Conservation (phyloP, 1,284 basidiomycete genomes). For the Cystobasidium pallidum region DNA sequence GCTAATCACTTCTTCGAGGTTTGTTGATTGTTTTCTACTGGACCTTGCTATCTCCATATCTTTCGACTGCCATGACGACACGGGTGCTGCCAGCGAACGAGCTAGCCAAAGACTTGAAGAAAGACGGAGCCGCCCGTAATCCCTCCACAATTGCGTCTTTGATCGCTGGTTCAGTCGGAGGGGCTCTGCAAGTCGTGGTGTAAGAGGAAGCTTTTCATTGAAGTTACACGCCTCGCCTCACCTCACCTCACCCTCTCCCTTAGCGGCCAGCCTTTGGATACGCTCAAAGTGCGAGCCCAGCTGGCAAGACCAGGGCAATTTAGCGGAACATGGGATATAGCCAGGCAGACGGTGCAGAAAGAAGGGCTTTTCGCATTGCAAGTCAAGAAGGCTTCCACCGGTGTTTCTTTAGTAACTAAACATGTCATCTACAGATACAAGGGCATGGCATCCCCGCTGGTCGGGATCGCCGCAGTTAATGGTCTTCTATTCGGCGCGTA, state of each 20-base stretch:
- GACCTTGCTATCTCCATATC: neutral
- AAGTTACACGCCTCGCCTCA: too few species aligned
- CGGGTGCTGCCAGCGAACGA: constrained; percentile 7
- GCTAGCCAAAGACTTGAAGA: constrained; percentile 22
- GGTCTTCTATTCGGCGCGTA: constrained; percentile 92
- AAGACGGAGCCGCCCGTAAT: constrained; percentile 11
- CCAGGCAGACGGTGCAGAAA: constrained; percentile 75
- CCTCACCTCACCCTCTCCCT: too few species aligned
- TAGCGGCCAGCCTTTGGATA: constrained; percentile 65
- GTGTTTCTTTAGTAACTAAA: constrained; percentile 81
- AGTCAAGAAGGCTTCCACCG: constrained; percentile 58
- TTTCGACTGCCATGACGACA: constrained; percentile 24
- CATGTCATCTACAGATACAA: constrained; percentile 14
- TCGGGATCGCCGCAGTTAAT: constrained; percentile 96
- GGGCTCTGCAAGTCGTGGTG: constrained; percentile 73
- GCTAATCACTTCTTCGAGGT: too few species aligned
- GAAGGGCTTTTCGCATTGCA: constrained; percentile 89
- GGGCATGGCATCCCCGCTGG: constrained; percentile 87
- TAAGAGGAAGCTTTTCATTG: constrained; percentile 68
- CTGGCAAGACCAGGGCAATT: constrained; percentile 60
- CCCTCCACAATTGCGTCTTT: constrained; percentile 39
- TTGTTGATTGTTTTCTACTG: too few species aligned
- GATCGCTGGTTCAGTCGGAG: constrained; percentile 61
- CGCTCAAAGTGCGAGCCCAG: constrained; percentile 69
- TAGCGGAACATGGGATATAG: constrained; percentile 91